Conservation (phyloP, 345 rosid genomes). For the Raphanus raphanistrum region DNA sequence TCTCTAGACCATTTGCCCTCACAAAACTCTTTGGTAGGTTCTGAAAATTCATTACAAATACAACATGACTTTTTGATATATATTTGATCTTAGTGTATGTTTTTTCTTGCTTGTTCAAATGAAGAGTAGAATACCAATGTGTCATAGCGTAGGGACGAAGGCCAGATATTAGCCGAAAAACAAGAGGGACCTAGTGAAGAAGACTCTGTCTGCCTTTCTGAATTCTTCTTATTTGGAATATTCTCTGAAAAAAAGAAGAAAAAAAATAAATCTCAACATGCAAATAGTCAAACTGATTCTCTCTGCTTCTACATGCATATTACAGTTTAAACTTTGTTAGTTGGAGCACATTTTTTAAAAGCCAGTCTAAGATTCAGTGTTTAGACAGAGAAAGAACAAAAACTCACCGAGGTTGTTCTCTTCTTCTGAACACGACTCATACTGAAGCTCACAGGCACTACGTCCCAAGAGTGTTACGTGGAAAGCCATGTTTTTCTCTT, state of each 20-base stretch:
- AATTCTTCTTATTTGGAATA: background rate
- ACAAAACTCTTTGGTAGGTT: background rate
- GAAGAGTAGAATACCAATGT: background rate
- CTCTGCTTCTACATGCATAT: background rate
- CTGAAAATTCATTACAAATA: background rate
- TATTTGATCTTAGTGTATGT: background rate
- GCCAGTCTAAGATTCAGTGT: background rate
- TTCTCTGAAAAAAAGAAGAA: background rate
- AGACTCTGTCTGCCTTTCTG: background rate
- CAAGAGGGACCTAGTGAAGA: background rate
- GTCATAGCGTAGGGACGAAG: background rate
- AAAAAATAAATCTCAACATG: background rate
- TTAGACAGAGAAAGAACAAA: background rate
- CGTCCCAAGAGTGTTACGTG: conserved; percentile 21
- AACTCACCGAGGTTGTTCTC: conserved; percentile 12
- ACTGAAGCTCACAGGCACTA: conserved; percentile 20
- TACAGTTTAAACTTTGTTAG: background rate
- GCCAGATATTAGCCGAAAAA: background rate
- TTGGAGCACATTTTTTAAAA: background rate
- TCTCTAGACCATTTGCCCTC: background rate
- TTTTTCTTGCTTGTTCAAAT: background rate
- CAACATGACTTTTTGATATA: background rate
- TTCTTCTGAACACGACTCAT: background rate
- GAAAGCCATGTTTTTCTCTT: conserved; percentile 13
- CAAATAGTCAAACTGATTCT: background rate